A percentile compares a stretch with the other conserved stretches of the same genome.
Evolutionary conservation across 176 grass and related monocot genomes (phyloP).

Genomic region (Bonia amplexicaulis): DNA sequence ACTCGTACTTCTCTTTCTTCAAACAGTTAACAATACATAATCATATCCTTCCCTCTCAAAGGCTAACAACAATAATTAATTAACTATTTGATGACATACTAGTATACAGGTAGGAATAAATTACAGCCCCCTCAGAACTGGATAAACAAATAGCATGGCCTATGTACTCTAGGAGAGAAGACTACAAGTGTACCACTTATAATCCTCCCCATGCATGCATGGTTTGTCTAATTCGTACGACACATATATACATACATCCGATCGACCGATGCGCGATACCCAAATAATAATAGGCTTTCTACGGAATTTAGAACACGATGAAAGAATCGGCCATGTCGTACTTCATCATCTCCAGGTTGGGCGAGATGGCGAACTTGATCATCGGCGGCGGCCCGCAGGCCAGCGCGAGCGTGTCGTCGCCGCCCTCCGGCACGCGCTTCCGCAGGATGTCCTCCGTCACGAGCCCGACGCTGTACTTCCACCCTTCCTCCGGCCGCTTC

Average conservation of each 20-base stretch:
- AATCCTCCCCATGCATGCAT: neutral
- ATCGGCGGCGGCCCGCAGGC: constrained; percentile 87
- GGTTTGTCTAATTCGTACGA: constrained; percentile 18
- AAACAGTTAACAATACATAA: neutral
- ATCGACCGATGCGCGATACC: neutral
- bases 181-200: constrained; percentile 1
- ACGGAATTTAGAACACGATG: constrained; percentile 42
- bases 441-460: constrained; percentile 59
- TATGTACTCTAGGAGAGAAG: constrained; percentile 29
- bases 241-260: constrained; percentile 20
- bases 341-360: constrained; percentile 94
- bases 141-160: neutral
- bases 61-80: neutral
- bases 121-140: neutral
- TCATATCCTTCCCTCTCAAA: neutral
- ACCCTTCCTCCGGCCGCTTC: constrained; percentile 57
- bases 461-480: constrained; percentile 77
- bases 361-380: constrained; percentile 85
- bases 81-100: constrained; percentile 1
- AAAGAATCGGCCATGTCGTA: constrained; percentile 66
- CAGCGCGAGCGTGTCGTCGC: constrained; percentile 62
- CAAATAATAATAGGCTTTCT: neutral
- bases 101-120: constrained; percentile 19
- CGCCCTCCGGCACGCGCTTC: constrained; percentile 60
- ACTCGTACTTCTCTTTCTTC: neutral